Percentiles rank a stretch among this genome's conserved stretches.
Evolutionary conservation across 73 alveolate genomes (phyloP).

Genomic region (Paramecium biaurelia): DNA sequence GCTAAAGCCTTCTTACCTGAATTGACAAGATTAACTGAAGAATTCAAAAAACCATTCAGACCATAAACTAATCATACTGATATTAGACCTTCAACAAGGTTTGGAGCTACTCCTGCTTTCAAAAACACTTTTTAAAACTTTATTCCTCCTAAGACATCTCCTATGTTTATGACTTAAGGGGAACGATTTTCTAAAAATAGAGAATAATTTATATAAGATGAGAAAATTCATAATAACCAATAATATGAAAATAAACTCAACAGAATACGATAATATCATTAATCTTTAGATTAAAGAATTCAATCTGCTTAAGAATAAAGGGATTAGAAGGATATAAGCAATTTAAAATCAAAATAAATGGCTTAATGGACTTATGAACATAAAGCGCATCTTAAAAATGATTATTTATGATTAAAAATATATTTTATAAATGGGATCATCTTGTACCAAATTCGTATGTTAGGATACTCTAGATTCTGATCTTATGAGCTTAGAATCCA

Average conservation of each 20-base stretch:
- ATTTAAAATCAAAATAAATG: conserved; percentile 56
- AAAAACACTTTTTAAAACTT: conserved; percentile 55
- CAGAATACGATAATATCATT: conserved; percentile 22
- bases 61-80: conserved; percentile 58
- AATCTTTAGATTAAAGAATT: conserved; percentile 10
- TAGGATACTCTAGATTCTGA: background rate
- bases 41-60: conserved; percentile 44
- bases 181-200: conserved; percentile 37
- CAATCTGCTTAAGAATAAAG: conserved; percentile 7
- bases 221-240: background rate
- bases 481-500: background rate
- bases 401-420: conserved; percentile 43
- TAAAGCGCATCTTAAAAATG: conserved; percentile 45
- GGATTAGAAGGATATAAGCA: conserved; percentile 15
- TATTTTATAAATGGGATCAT: background rate
- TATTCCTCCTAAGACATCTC: conserved; percentile 49
- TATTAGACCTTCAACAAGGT: conserved; percentile 56
- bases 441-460: background rate
- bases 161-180: conserved; percentile 46
- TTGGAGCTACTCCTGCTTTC: conserved; percentile 67
- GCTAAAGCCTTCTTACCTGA: conserved; percentile 40
- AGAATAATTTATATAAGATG: background rate
- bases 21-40: conserved; percentile 39
- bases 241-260: conserved; percentile 14
- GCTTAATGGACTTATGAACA: conserved; percentile 67